These are phyloP conservation scores for Grigorovia jiainica DNA, from an alignment of 805 yeast species.

Conservation along the genomic window DNA sequence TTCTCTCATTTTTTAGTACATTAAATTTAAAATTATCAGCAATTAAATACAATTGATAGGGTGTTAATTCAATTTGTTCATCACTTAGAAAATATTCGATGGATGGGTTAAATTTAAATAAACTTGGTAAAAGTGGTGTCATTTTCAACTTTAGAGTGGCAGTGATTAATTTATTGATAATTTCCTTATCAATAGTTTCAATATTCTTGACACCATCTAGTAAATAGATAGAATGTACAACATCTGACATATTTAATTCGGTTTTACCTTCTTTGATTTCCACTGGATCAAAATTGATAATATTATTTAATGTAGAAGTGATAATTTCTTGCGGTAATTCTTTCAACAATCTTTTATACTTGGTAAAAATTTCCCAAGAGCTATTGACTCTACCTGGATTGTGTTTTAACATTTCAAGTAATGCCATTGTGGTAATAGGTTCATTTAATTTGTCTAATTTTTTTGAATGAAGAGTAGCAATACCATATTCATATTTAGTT, in stretches of 20 bases:
- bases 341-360: conserved; percentile 12
- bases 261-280: conserved; percentile 29
- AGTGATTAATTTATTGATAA: conserved; percentile 9
- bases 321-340: conserved; percentile 20
- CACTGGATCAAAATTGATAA: conserved; percentile 31
- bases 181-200: conserved; percentile 3
- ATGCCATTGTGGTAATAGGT: conserved; percentile 15
- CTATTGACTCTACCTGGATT: conserved; percentile 47
- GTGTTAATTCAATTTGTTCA: conserved; percentile 10
- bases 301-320: conserved; percentile 27
- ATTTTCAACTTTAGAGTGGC: conserved; percentile 11
- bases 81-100: conserved; percentile 5
- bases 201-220: conserved; percentile 13
- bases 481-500: conserved; percentile 24
- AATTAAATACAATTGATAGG: conserved; percentile 12
- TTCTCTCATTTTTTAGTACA: conserved; percentile 4
- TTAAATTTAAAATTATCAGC: conserved; percentile 7
- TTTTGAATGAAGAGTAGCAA: conserved; percentile 25
- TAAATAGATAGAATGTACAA: conserved; percentile 20
- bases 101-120: conserved; percentile 8
- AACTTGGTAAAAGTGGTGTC: conserved; percentile 7
- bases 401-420: conserved; percentile 29
- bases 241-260: conserved; percentile 10
- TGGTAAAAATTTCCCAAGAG: conserved; percentile 39
- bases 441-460: conserved; percentile 18